Percentiles rank a stretch among this genome's conserved stretches.
Evolutionary conservation across 768 basidiomycete genomes (phyloP).

Genomic region (Leccinum broughii): DNA sequence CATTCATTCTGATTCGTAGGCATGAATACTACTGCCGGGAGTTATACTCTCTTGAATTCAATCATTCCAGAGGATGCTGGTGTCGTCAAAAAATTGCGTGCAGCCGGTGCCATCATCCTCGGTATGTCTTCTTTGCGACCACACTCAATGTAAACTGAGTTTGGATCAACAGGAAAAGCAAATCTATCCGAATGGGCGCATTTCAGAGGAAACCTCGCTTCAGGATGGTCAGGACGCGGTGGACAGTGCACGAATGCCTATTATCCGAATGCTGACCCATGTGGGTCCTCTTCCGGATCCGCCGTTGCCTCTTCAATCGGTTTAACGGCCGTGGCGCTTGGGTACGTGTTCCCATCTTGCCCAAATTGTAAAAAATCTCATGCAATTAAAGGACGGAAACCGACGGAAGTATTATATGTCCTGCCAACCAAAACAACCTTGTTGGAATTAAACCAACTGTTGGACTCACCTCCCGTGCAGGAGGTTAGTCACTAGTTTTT

Average conservation of each 20-base stretch:
- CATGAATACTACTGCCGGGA: slow-evolving; percentile 45
- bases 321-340: slow-evolving; percentile 47
- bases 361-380: not conserved
- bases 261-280: slow-evolving; percentile 52
- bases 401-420: slow-evolving; percentile 56
- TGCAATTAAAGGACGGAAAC: slow-evolving; percentile 40
- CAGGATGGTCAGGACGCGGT: slow-evolving; percentile 58
- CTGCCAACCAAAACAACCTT: slow-evolving; percentile 51
- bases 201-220: slow-evolving; percentile 45
- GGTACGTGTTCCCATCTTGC: slow-evolving; percentile 15
- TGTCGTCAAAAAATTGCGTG: slow-evolving; percentile 32
- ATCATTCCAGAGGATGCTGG: slow-evolving; percentile 37
- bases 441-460: slow-evolving; percentile 63
- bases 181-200: slow-evolving; percentile 57
- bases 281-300: slow-evolving; percentile 62
- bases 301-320: slow-evolving; percentile 55
- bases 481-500: slow-evolving; percentile 38
- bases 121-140: slow-evolving; percentile 14
- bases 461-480: slow-evolving; percentile 58
- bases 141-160: not conserved
- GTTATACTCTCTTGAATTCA: slow-evolving; percentile 37
- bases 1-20: slow-evolving; percentile 21
- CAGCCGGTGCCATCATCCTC: slow-evolving; percentile 37
- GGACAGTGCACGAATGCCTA: slow-evolving; percentile 54
- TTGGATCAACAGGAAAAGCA: slow-evolving; percentile 44